Base-by-base conservation (phyloP, 805 yeast genomes). In the Lachancea cidri region DNA sequence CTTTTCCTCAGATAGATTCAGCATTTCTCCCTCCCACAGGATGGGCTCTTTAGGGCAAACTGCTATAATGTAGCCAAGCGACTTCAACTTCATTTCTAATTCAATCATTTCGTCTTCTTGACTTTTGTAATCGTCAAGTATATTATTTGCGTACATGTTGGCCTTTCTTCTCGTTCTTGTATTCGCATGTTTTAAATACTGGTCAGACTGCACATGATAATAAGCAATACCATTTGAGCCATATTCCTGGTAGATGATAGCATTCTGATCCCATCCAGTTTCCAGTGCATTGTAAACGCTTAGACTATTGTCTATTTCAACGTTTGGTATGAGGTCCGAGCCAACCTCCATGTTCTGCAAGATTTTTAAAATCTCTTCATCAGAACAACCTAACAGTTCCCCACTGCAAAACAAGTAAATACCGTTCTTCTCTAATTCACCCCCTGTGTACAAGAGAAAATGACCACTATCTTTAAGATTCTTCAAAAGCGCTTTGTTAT, bases 21-120 rank as follows among this genome's bases (percentile, higher is more conserved):
- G 72, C 47, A 83, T 79, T 14, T 76, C 72, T 4, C 97, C 97
- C 46, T 84, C 88, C 98, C 98, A 91, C 36, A 85, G 77, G 62
- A 89, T 74, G 0, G 96, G 94, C 53, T 86, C 86, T 2, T 81
- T 73, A 0, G 95, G 88, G 52, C 86, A 80, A 4, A 89, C 62
- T 0, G 86, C 82, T 19, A 88, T 53, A 11, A 86, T 73, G 48
- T 85, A 86, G 0, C 87, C 85, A 19, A 68, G 59, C 17, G 58
- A 51, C 33, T 57, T 58, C 27, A 61, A 39, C 41, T 53, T 57
- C 17, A 38, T 29, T 35, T 60, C 64, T n/a, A 60, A 42, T 16
- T 52, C 49, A 11, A 44, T 16, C 29, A 60, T 33, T 27, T 60
- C 64, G 11, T 41, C 43, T 34, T 54, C 52, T 4, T 68, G 65